Conservation (phyloP, 352 stramenopile species). For the Globisporangium cylindrosporum region DNA sequence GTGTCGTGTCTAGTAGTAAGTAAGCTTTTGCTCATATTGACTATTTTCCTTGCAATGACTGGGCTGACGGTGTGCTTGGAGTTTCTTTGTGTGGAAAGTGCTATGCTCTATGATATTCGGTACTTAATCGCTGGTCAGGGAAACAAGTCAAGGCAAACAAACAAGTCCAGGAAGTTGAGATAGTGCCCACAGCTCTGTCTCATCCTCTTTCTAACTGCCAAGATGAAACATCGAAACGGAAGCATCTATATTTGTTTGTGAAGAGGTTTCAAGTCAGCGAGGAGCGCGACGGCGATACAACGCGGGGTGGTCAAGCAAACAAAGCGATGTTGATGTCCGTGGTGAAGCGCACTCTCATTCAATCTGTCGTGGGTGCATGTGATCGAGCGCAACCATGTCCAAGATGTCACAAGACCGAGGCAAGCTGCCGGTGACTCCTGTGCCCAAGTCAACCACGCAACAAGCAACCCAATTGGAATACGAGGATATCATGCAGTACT, state of each 20-base stretch:
- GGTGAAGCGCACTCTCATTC: background rate
- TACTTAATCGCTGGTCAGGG: background rate
- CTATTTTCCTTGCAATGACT: background rate
- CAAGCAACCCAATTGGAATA: slow-evolving; percentile 20
- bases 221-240: background rate
- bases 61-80: background rate
- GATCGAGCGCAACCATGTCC: background rate
- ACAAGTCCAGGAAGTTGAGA: background rate
- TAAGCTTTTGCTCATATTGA: background rate
- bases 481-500: slow-evolving; percentile 34
- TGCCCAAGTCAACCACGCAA: background rate
- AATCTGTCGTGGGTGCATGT: background rate
- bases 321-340: slow-evolving; percentile 2
- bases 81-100: background rate
- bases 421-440: background rate
- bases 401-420: background rate
- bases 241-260: slow-evolving; percentile 3
- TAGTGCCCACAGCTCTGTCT: background rate
- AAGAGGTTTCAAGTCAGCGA: slow-evolving; percentile 5
- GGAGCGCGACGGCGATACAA: background rate
- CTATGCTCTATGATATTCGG: background rate
- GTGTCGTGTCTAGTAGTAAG: background rate
- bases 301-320: background rate
- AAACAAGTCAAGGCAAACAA: background rate
- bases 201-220: slow-evolving; percentile 7